Conservation (phyloP, 2,329 filamentous ascomycete genomes). For the Parasarocladium wereldwijsianum region DNA sequence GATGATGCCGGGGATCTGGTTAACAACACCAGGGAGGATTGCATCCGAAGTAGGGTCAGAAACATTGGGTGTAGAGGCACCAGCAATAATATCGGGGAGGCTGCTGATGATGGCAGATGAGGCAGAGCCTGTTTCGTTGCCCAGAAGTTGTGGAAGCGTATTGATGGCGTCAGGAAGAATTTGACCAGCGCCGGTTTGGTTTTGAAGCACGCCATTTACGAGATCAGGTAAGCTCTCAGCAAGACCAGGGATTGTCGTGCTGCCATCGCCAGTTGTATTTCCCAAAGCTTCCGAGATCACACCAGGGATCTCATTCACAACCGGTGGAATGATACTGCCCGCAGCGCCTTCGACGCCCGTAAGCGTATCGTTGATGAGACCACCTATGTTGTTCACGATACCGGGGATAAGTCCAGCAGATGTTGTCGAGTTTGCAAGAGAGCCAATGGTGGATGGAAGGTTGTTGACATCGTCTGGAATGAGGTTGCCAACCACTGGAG, state of each 20-base stretch:
- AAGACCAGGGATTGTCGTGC: not conserved
- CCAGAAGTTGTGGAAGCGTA: not conserved
- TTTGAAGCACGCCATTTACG: constrained; percentile 2
- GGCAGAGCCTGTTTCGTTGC: not conserved
- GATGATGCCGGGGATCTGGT: constrained; percentile 1
- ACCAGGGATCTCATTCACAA: constrained; percentile 2
- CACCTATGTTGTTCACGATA: not conserved
- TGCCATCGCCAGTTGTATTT: not conserved
- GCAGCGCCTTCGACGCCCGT: not conserved
- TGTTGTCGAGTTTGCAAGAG: constrained; percentile 3
- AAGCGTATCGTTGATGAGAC: constrained; percentile 1
- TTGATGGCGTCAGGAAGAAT: constrained; percentile 2
- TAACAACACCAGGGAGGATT: constrained; percentile 1
- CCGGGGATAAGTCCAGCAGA: constrained; percentile 3
- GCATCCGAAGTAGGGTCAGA: not conserved
- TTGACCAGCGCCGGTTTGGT: constrained; percentile 2
- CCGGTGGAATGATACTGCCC: not conserved
- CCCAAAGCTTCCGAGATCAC: not conserved
- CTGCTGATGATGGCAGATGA: not conserved
- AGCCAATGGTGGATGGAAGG: not conserved
- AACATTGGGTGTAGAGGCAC: not conserved
- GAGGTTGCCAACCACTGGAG: not conserved
- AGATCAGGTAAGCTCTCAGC: constrained; percentile 1
- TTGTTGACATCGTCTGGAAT: constrained; percentile 2
- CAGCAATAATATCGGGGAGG: not conserved